Percentiles rank a stretch among this genome's conserved stretches.
Conservation (phyloP, 2,329 filamentous ascomycete genomes). For the Trichoderma semiorbis region DNA sequence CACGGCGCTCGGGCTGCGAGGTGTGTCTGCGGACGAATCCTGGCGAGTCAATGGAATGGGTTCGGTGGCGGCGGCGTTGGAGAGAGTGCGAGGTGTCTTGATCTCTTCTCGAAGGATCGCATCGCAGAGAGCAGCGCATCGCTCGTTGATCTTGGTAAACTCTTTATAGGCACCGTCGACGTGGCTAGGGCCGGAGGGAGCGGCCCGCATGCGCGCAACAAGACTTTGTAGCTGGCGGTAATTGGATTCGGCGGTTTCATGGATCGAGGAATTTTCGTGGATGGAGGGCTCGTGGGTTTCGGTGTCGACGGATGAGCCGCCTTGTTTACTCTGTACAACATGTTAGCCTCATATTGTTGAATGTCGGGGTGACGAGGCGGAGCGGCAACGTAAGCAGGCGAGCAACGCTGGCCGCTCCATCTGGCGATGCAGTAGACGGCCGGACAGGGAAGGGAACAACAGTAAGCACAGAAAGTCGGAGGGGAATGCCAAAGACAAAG, state of each 20-base stretch:
- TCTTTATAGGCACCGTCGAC: slow-evolving; percentile 45
- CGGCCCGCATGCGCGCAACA: slow-evolving; percentile 35
- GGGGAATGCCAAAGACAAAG: neutral
- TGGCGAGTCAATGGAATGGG: slow-evolving; percentile 24
- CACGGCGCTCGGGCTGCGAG: slow-evolving; percentile 29
- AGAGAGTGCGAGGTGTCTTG: slow-evolving; percentile 25
- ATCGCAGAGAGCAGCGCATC: slow-evolving; percentile 39
- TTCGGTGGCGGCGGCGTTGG: slow-evolving; percentile 26
- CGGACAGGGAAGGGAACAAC: no score
- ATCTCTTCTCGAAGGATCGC: slow-evolving; percentile 41
- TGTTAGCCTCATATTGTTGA: neutral
- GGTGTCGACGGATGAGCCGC: slow-evolving; percentile 22
- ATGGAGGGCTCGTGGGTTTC: slow-evolving; percentile 30
- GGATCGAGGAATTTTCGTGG: slow-evolving; percentile 26
- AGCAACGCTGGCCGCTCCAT: neutral
- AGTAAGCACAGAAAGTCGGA: neutral
- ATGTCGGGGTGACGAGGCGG: neutral
- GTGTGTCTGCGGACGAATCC: slow-evolving; percentile 32
- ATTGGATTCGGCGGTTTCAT: slow-evolving; percentile 32
- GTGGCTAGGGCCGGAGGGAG: slow-evolving; percentile 32
- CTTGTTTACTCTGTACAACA: slow-evolving; percentile 10
- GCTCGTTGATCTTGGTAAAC: slow-evolving; percentile 41
- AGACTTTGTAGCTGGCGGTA: slow-evolving; percentile 36
- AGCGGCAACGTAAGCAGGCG: neutral
- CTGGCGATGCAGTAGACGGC: neutral